Conservation (phyloP, 371 early-diverging fungal species). For the Saksenaea vasiformis region DNA sequence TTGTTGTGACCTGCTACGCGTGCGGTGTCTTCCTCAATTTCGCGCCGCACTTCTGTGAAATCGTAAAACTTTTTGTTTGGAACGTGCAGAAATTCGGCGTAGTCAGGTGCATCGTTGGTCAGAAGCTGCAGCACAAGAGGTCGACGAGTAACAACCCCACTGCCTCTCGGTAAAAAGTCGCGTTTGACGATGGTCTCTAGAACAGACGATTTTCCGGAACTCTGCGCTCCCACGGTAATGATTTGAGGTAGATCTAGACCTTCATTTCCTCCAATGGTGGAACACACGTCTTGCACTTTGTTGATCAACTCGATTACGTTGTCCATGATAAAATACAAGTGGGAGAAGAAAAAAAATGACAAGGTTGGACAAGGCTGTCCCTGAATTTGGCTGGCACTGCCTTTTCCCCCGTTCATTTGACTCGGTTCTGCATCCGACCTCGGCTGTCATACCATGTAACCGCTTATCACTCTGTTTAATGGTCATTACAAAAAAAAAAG, state of each 20-base stretch:
- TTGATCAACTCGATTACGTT: constrained; percentile 86
- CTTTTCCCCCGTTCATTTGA: neutral
- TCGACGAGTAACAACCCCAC: constrained; percentile 91
- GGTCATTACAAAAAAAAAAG: no score
- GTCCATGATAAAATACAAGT: constrained; percentile 57
- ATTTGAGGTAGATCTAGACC: constrained; percentile 91
- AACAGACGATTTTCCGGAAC: constrained; percentile 92
- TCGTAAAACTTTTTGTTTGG: constrained; percentile 77
- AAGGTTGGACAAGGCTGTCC: constrained; percentile 3
- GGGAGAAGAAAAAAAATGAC: neutral
- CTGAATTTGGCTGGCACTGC: neutral
- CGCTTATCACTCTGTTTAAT: no score
- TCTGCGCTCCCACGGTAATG: constrained; percentile 85
- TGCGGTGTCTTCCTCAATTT: constrained; percentile 89
- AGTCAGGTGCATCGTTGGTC: constrained; percentile 55
- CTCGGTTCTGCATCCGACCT: neutral
- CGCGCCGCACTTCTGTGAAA: constrained; percentile 78
- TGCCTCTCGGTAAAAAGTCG: constrained; percentile 91
- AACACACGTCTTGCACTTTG: constrained; percentile 93
- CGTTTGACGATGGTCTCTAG: constrained; percentile 90
- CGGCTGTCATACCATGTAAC: no score
- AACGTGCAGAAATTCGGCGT: constrained; percentile 79
- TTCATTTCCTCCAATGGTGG: constrained; percentile 73
- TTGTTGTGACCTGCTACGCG: constrained; percentile 86
- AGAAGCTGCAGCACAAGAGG: constrained; percentile 92